Percentiles rank a stretch among this genome's conserved stretches.
These are phyloP conservation scores for Mallotus japonicus DNA, from an alignment of 441 rosid species.

Conservation along the genomic window DNA sequence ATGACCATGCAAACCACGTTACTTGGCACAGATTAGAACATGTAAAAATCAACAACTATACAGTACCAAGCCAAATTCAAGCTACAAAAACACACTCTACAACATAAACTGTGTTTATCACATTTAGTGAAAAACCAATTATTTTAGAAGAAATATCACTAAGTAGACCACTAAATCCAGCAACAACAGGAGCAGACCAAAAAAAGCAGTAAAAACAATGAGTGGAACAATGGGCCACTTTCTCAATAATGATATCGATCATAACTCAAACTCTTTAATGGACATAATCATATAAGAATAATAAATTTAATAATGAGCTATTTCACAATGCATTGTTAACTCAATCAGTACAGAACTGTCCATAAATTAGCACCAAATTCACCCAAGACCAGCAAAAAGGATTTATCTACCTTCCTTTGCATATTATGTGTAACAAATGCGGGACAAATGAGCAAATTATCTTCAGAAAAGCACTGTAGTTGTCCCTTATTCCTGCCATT, in stretches of 20 bases:
- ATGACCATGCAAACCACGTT: not conserved
- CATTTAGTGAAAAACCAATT: not conserved
- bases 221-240: not conserved
- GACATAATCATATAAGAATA: too few species aligned
- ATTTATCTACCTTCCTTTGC: constrained; percentile 65
- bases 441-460: constrained; percentile 58
- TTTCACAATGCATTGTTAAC: constrained; percentile 6
- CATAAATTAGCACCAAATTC: not conserved
- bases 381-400: constrained; percentile 14
- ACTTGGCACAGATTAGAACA: not conserved
- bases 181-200: not conserved
- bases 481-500: constrained; percentile 63
- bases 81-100: not conserved
- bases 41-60: constrained; percentile 7
- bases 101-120: not conserved
- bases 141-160: not conserved
- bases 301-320: not conserved
- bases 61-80: not conserved
- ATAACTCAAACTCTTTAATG: too few species aligned
- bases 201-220: not conserved
- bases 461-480: constrained; percentile 51
- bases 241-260: constrained; percentile 2
- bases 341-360: not conserved
- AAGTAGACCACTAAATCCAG: not conserved
- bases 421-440: constrained; percentile 39